Percentiles rank a stretch among this genome's conserved stretches.
These are phyloP conservation scores for Trypanosoma boissoni DNA, from an alignment of 208 protist species.

Conservation along the genomic window DNA sequence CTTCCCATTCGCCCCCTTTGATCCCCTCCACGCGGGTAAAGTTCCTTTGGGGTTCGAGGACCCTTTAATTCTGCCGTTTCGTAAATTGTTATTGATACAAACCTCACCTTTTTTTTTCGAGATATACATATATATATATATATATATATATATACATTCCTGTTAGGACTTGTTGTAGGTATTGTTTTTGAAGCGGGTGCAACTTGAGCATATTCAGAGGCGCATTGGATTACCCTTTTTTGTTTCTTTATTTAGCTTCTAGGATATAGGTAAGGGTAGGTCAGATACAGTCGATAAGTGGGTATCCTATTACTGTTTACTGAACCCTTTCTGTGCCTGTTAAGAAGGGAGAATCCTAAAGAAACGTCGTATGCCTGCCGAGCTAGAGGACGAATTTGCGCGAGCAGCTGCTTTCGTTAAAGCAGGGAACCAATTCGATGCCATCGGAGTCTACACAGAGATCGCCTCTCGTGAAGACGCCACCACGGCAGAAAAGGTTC, in stretches of 20 bases:
- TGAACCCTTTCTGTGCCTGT: not conserved
- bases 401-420: conserved; percentile 49
- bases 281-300: too few species aligned
- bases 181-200: too few species aligned
- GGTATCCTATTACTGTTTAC: not conserved
- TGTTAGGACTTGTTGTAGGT: conserved; percentile 13
- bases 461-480: conserved; percentile 27
- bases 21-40: too few species aligned
- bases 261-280: too few species aligned
- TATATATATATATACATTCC: not conserved
- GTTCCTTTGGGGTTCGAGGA: too few species aligned
- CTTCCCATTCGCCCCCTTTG: too few species aligned
- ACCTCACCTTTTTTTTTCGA: not conserved
- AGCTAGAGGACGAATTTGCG: conserved; percentile 43
- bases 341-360: not conserved
- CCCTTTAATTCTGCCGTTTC: too few species aligned
- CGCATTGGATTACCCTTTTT: too few species aligned
- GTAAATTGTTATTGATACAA: not conserved
- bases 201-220: too few species aligned
- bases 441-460: conserved; percentile 42
- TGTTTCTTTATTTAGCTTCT: conserved; percentile 9
- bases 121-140: not conserved
- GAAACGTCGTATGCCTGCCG: not conserved
- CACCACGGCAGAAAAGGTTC: conserved; percentile 32
- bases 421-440: conserved; percentile 42